A percentile compares a stretch with the other conserved stretches of the same genome.
These are phyloP conservation scores for Penicillium freii DNA, from an alignment of 2,329 filamentous ascomycete species.

Conservation along the genomic window DNA sequence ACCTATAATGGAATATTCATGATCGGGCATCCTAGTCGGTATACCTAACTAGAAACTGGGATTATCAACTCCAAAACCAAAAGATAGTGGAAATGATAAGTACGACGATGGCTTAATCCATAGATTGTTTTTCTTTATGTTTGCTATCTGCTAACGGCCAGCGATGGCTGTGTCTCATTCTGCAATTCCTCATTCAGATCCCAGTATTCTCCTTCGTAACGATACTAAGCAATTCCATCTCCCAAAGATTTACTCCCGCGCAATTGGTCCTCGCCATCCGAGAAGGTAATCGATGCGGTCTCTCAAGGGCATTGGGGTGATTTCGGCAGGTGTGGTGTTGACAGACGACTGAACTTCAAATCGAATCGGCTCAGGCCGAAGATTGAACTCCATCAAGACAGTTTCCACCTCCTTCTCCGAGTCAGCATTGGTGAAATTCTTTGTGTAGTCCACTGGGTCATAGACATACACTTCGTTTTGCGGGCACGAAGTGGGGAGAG, in stretches of 20 bases:
- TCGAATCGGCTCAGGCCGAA: not conserved
- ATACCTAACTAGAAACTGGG: too few species aligned
- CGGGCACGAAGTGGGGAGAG: too few species aligned
- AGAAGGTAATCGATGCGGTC: slow-evolving; percentile 35
- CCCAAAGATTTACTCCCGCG: not conserved
- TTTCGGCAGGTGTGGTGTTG: not conserved
- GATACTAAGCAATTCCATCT: not conserved
- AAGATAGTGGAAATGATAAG: too few species aligned
- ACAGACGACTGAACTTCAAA: not conserved
- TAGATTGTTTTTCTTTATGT: not conserved
- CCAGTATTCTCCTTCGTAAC: not conserved
- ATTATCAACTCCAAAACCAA: too few species aligned
- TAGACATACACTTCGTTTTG: not conserved
- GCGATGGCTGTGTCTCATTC: not conserved
- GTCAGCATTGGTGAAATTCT: not conserved
- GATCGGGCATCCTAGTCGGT: too few species aligned
- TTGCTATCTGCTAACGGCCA: not conserved
- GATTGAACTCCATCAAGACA: not conserved
- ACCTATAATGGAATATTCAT: too few species aligned
- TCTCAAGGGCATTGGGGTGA: slow-evolving; percentile 14
- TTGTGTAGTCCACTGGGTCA: not conserved
- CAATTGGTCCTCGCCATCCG: slow-evolving; percentile 33
- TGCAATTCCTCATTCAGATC: not conserved
- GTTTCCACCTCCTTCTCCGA: too few species aligned
- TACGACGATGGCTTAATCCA: not conserved